Conservation (phyloP, 2,329 filamentous ascomycete species). For the Calycina marina region DNA sequence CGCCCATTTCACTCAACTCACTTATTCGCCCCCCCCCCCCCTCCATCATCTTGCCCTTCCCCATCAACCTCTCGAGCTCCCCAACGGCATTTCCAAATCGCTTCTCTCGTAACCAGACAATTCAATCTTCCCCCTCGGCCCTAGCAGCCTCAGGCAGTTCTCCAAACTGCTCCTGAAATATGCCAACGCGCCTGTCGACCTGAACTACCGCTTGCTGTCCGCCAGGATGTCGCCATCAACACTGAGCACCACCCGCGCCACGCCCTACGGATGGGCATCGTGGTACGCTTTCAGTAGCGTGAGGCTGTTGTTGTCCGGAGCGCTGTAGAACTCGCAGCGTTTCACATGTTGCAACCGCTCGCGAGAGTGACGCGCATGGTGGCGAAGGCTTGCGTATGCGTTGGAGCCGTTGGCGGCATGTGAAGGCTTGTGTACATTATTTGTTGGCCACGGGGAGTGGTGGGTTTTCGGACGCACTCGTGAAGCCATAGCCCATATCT, state of each 20-base stretch:
- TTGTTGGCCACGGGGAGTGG: neutral
- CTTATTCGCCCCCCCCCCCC: too few relatives aligned
- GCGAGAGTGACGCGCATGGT: constrained; percentile 38
- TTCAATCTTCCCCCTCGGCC: constrained; percentile 35
- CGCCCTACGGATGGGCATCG: constrained; percentile 46
- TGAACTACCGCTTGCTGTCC: constrained; percentile 22
- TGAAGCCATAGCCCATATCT: constrained; percentile 17
- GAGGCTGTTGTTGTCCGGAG: constrained; percentile 41
- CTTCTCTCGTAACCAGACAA: constrained; percentile 26
- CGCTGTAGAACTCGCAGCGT: constrained; percentile 51
- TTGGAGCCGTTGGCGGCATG: constrained; percentile 20
- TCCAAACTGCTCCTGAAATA: constrained; percentile 42
- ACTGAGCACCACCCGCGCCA: constrained; percentile 42
- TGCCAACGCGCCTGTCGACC: constrained; percentile 36
- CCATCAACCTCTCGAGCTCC: constrained; percentile 22
- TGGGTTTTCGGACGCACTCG: constrained; percentile 8
- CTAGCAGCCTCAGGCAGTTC: constrained; percentile 34
- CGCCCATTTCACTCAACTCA: too few relatives aligned
- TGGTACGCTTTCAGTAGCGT: constrained; percentile 48
- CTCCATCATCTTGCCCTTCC: constrained; percentile 30
- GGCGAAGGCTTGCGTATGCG: constrained; percentile 34
- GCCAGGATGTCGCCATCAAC: constrained; percentile 55
- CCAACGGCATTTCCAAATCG: constrained; percentile 29
- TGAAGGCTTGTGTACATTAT: constrained; percentile 21
- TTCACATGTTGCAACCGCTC: constrained; percentile 33